Base-by-base conservation (phyloP, 2,329 filamentous ascomycete genomes). In the Eutypa lata region DNA sequence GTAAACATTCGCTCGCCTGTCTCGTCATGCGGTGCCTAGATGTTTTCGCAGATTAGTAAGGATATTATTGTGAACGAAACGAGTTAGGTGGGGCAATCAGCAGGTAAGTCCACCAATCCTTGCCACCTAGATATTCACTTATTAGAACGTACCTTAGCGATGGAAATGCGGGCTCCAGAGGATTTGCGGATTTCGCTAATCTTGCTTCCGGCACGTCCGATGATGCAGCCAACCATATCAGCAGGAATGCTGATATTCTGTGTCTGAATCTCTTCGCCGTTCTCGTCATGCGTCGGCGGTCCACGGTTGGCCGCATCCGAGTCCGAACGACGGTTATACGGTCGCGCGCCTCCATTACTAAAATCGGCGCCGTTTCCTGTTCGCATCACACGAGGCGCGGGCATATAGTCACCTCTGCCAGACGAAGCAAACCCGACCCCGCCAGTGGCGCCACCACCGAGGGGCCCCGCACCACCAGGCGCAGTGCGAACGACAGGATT, bases 201-300 rank as follows among this genome's bases (percentile, higher is more conserved):
- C 83, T 99, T 99, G 79, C 84, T 92, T 60, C 94, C 94, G 51
- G 82, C 91, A 60, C 92, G 89, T 61, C 94, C 94, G 70, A 99
- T 99, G 76, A 99, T 99, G 76, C 94, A 99, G 62, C 94, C 94
- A 71, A 99, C 94, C 94, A 99, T 99, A 77, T 99, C 94, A 47
- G 94, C 92, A 24, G 94, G 94, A 66, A 99, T 99, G 79, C 91
- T 97, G 75, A 99, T 99, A 77, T 99, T 99, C 70, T 99, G 94
- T 1, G 94, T 99, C 73, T 97, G 93, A 56, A 97, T 89, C 73
- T 97, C 93, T 71, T 97, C 94, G 57, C 94, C 94, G 60, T 97
- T 95, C 74, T 97, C 93, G 57, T 94, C 92, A 67, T 95, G 90
- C 44, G 90, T 90, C 21, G 91, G 91, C 43, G 90, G 90, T 52